Evolutionary conservation across 176 grass and related monocot species (phyloP), one percentile per base, ranked within the genome.

Genomic region (Pontederia paniculata): DNA sequence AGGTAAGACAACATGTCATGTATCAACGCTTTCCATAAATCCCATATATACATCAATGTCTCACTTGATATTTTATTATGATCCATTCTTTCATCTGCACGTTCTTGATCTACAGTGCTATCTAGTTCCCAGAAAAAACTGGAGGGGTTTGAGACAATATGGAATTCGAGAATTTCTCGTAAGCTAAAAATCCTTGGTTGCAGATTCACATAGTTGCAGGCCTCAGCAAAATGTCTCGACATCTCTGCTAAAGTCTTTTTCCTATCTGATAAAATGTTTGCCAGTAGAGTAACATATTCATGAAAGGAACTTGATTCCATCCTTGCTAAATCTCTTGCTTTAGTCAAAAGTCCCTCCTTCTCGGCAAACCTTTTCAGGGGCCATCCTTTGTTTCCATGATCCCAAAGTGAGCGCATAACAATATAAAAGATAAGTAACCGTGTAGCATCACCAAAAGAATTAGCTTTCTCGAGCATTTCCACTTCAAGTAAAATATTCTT

Each of bases 401-500:
- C 47, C 89, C 89, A 95, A n/a, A 95, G 68, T 21, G 89, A 85
- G 57, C 55, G 50, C 3, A 55, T 45, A 60, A 68, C 69, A 12
- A 88, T 17, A 48, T 80, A 28, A 22, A 85, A 77, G 14, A 88
- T 46, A 17, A 88, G 61, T 13, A 95, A 70, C 5, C 17, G 23
- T 11, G 77, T 60, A 44, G 89, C 81, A 20, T 80, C 68, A 45
- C 77, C 81, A 74, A 73, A 72, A 18, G 20, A 70, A 22, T 44
- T 58, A 62, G 81, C 78, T 25, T 85, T 95, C 23, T 89, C 81
- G 9, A 84, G 65, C 53, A 95, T 65, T 12, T 66, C 44, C 10
- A 65, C 89, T 73, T 95, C 89, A 44, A 85, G 45, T 23, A 83
- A 52, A 50, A 77, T 9, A 75, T 95, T 19, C 17, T 70, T 78